Evolutionary conservation across 2,329 filamentous ascomycete species (phyloP), one percentile per base, ranked within the genome.

Genomic region (Fusarium torreyae): DNA sequence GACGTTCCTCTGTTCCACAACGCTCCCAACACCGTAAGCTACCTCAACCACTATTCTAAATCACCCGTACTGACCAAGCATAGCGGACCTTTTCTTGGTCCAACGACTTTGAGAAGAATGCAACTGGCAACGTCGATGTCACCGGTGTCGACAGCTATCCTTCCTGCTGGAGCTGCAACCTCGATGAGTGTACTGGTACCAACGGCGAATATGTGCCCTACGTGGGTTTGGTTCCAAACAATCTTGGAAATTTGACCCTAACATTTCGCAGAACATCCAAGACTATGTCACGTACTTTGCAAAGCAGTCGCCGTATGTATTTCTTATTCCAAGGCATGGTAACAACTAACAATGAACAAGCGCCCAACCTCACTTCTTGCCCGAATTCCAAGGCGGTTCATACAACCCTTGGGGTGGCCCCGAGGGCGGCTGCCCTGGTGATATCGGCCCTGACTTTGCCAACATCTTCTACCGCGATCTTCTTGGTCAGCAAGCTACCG

Each of bases 401-500:
- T 90, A 89, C 74, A 88, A 89, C 61, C 86, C 87, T 0, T 91
- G 88, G 88, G 87, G 84, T 38, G 88, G 88, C 6, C 88, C 87
- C 0, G 81, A 85, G 73, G 87, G 83, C 22, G 85, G 85, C 5
- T 89, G 87, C 44, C 81, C 83, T 0, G 78, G 77, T 3, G 84
- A 88, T 43, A 88, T 86, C 18, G 86, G 86, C 2, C 81, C 85
- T 0, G 85, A 89, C 46, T 91, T 88, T 68, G 88, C 86, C 2
- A 90, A 90, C 58, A 75, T 91, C 6, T 91, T 89, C 77, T 91
- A 91, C 74, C 82, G 88, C 13, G 85, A 90, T 72, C 84, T 89
- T 54, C 85, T 91, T 26, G 86, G 83, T 26, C 86, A 91, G 69
- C 81, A 86, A 1, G 83, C 89, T 5, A 88, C 87, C 0, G 87